A percentile compares a stretch with the other conserved stretches of the same genome.
These are phyloP conservation scores for Colletotrichum plurivorum DNA, from an alignment of 2,329 filamentous ascomycete species.

Conservation along the genomic window DNA sequence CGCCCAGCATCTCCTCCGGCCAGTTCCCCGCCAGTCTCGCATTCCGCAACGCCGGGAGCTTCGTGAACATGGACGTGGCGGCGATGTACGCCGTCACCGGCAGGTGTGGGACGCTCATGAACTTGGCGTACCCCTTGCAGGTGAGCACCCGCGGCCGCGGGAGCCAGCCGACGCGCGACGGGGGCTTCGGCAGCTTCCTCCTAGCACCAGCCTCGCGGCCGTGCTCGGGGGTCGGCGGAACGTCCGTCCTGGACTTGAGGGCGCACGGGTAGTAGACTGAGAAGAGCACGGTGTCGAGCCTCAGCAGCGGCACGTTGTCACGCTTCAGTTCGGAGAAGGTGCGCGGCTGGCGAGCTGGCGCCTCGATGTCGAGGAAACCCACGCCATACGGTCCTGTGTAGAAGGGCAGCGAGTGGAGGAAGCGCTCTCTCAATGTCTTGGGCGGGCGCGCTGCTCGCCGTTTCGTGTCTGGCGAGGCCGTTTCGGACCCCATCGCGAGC, in stretches of 20 bases:
- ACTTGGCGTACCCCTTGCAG: slow-evolving; percentile 74
- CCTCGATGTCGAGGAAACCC: slow-evolving; percentile 77
- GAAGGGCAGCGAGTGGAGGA: slow-evolving; percentile 66
- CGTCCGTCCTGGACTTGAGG: slow-evolving; percentile 51
- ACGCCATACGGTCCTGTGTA: slow-evolving; percentile 78
- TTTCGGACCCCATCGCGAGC: neutral
- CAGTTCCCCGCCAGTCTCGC: slow-evolving; percentile 69
- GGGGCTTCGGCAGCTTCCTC: slow-evolving; percentile 53
- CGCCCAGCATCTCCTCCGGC: slow-evolving; percentile 57
- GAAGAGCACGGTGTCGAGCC: slow-evolving; percentile 71
- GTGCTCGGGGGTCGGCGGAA: slow-evolving; percentile 3
- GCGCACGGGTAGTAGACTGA: slow-evolving; percentile 76
- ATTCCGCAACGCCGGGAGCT: slow-evolving; percentile 75
- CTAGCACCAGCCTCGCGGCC: neutral
- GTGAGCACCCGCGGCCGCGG: slow-evolving; percentile 69
- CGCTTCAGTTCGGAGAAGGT: slow-evolving; percentile 58
- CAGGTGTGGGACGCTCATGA: slow-evolving; percentile 65
- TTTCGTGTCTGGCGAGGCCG: slow-evolving; percentile 6
- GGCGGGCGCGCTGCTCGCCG: slow-evolving; percentile 45
- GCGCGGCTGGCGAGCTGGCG: slow-evolving; percentile 63
- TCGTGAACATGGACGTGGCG: slow-evolving; percentile 73
- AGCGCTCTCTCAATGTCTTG: slow-evolving; percentile 53
- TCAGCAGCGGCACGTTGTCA: slow-evolving; percentile 55
- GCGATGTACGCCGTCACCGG: slow-evolving; percentile 68
- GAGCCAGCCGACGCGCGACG: slow-evolving; percentile 72